These are phyloP conservation scores for Tetracladium setigerum DNA, from an alignment of 495 filamentous ascomycete species.

Conservation along the genomic window DNA sequence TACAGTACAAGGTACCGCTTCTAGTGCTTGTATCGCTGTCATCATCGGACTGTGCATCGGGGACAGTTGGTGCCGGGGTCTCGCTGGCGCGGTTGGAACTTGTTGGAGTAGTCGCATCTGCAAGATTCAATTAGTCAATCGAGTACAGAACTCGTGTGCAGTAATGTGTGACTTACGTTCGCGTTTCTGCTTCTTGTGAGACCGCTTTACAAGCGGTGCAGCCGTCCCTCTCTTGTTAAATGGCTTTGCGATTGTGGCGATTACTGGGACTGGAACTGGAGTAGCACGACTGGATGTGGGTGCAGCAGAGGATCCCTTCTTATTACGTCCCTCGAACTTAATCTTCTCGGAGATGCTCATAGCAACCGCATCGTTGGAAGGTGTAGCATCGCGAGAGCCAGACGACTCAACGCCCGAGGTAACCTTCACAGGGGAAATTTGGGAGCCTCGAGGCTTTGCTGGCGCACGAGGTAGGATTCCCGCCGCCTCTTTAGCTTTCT, in stretches of 20 bases:
- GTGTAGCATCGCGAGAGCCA: slow-evolving; percentile 16
- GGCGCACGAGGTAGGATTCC: background rate
- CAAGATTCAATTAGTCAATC: background rate
- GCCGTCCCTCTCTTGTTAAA: slow-evolving; percentile 16
- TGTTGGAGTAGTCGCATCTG: background rate
- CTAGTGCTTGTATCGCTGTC: slow-evolving; percentile 27
- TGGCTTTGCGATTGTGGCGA: background rate
- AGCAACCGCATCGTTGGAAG: slow-evolving; percentile 2
- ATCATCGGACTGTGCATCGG: slow-evolving; percentile 13
- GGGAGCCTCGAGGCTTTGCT: slow-evolving; percentile 6
- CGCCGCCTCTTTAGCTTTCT: slow-evolving; percentile 5
- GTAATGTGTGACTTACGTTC: background rate
- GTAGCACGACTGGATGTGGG: slow-evolving; percentile 8
- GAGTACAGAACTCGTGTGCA: background rate
- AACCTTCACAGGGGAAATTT: background rate
- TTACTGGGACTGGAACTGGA: slow-evolving; percentile 3
- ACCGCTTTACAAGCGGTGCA: slow-evolving; percentile 7
- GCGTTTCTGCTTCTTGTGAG: slow-evolving; percentile 3
- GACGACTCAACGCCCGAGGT: background rate
- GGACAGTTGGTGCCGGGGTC: slow-evolving; percentile 2
- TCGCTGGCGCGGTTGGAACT: slow-evolving; percentile 7
- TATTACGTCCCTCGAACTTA: slow-evolving; percentile 14
- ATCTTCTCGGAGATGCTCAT: slow-evolving; percentile 19
- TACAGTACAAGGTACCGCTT: slow-evolving; percentile 53
- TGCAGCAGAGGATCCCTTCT: slow-evolving; percentile 5